Base-by-base conservation (phyloP, 2,329 filamentous ascomycete species). In the Phialocephala subalpina region DNA sequence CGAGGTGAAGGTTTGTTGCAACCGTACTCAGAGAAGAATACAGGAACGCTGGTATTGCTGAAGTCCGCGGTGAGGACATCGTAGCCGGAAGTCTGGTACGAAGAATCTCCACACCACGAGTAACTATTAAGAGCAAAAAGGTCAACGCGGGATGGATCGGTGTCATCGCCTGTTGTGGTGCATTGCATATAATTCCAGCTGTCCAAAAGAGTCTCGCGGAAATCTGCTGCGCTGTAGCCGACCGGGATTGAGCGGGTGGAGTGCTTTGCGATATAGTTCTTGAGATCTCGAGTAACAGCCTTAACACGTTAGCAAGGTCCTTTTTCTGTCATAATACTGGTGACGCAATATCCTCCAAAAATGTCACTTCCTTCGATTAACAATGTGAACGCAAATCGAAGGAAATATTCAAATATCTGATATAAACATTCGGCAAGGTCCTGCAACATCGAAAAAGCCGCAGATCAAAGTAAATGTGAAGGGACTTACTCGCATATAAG, bases 21-120 rank as follows among this genome's bases (percentile, higher is more conserved):
- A 67, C 92, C 92, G 73, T 85, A 91, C 76, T 96, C 92, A 69
- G 90, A 92, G 83, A 92, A 94, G 84, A 95, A 95, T 73, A 94
- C 84, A 36, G 92, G 92, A 42, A 94, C 85, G 18, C 89, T 86
- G 45, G 85, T 86, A 69, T 83, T 83, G 72, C 83, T 79, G 82
- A 95, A 93, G 77, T 89, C 86, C 1, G 81, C 77, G 57, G 91
- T 87, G 40, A 93, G 82, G 20, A 82, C 80, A 70, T 90, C 80
- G 77, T 90, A 93, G 40, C 86, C 85, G 2, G 88, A 87, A 60
- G 82, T 85, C 64, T 85, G 77, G 78, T 87, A 92, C 57, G 84
- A 87, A 62, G 89, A 89, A 14, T 87, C 80, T 61, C 85, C 86
- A 73, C 91, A 92, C 84, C 91, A 93, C 76, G 90, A 92, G 78